Evolutionary conservation across 148 eudicot genomes (phyloP).

Genomic region (Polygonum aviculare): DNA sequence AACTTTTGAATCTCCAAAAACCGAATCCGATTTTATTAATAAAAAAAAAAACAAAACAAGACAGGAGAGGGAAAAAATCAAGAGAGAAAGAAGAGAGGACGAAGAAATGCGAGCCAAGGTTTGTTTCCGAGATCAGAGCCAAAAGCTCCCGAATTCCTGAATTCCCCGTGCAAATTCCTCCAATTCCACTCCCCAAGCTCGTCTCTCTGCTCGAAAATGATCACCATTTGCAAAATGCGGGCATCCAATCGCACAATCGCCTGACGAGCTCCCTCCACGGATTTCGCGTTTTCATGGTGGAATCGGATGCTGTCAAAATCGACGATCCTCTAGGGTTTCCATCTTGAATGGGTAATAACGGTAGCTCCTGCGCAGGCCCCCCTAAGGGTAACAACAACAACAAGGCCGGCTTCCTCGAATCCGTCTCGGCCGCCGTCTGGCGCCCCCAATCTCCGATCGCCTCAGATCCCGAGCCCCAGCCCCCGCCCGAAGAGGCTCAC

Average conservation of each 20-base stretch:
- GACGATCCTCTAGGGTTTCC: background rate
- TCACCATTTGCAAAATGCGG: background rate
- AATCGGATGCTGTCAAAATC: background rate
- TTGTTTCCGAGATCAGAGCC: background rate
- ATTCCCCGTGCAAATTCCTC: background rate
- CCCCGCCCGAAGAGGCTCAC: background rate
- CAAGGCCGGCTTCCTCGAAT: conserved; percentile 27
- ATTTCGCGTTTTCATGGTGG: conserved; percentile 5
- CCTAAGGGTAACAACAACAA: conserved; percentile 1
- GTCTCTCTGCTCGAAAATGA: background rate
- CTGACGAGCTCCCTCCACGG: background rate
- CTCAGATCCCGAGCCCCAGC: background rate
- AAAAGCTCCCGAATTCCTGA: background rate
- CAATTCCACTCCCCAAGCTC: background rate
- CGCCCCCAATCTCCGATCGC: conserved; percentile 11
- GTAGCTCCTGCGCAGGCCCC: conserved; percentile 20
- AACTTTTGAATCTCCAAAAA: background rate
- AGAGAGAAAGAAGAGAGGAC: background rate
- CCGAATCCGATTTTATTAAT: background rate
- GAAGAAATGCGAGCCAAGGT: conserved; percentile 3
- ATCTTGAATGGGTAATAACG: conserved; percentile 27
- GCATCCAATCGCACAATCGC: background rate
- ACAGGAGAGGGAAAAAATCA: background rate
- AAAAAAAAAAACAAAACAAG: background rate
- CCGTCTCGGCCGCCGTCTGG: conserved; percentile 39